A percentile compares a stretch with the other conserved stretches of the same genome.
phyloP scores from a whole-genome alignment of 192 early-diverging fungal genomes.

The Rhizophagus sp. region DNA sequence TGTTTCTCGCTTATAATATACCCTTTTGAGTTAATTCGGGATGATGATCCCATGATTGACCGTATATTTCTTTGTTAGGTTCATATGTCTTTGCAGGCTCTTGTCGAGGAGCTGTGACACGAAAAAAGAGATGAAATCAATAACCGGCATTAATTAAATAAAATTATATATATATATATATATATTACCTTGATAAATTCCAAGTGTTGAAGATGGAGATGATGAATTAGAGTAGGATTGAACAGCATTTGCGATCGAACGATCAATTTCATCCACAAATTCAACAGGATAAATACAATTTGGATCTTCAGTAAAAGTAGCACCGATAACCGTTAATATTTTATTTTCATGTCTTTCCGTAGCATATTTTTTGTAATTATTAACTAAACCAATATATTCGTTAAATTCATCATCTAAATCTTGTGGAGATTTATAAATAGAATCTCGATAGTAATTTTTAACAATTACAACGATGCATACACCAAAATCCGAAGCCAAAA shows the following conservation, averaged over 20 bases:
- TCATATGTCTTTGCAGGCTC: neutral
- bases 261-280: constrained; percentile 12
- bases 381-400: constrained; percentile 1
- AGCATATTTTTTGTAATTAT: constrained; percentile 12
- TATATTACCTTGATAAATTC: neutral
- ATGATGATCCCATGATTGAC: neutral
- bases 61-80: neutral
- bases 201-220: neutral
- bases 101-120: neutral
- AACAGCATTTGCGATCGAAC: neutral
- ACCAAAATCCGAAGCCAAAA: constrained; percentile 10
- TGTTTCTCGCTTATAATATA: neutral
- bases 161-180: neutral
- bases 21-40: neutral
- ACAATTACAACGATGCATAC: neutral
- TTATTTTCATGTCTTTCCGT: constrained; percentile 18
- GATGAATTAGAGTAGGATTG: neutral
- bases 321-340: constrained; percentile 7
- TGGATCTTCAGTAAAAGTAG: neutral
- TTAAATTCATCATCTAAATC: neutral
- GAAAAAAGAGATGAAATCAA: neutral
- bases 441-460: neutral
- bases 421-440: neutral
- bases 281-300: neutral
- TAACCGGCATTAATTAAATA: too few species aligned